These are phyloP conservation scores for Rhizopus sp. DNA, from an alignment of 371 early-diverging fungal species.

Conservation along the genomic window DNA sequence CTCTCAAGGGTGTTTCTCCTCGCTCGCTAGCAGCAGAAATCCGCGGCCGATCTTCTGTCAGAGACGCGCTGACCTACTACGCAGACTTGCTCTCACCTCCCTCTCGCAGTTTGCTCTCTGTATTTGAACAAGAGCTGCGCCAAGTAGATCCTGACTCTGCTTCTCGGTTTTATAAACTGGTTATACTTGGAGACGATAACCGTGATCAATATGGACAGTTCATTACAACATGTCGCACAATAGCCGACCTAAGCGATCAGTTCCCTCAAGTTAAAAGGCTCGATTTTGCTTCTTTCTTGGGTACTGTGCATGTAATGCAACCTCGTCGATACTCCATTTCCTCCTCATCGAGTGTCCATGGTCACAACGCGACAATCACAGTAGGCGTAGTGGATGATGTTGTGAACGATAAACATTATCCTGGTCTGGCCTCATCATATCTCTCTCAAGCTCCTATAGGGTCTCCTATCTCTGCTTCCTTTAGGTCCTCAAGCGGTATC, in stretches of 20 bases:
- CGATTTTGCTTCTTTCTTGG: conserved; percentile 47
- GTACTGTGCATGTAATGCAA: conserved; percentile 46
- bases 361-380: conserved; percentile 31
- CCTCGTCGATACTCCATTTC: conserved; percentile 63
- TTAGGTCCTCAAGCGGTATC: conserved; percentile 47
- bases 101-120: conserved; percentile 42
- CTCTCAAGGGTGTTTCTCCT: conserved; percentile 37
- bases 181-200: conserved; percentile 35
- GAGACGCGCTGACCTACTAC: conserved; percentile 51
- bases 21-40: conserved; percentile 53
- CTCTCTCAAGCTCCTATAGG: conserved; percentile 24
- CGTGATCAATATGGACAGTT: conserved; percentile 45
- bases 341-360: conserved; percentile 39
- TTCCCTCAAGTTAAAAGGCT: conserved; percentile 50
- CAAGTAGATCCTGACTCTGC: conserved; percentile 37
- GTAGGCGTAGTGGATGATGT: conserved; percentile 49
- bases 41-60: conserved; percentile 48
- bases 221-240: conserved; percentile 42
- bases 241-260: conserved; percentile 45
- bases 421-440: conserved; percentile 42
- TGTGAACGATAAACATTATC: conserved; percentile 38
- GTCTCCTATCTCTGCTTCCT: conserved; percentile 24
- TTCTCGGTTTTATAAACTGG: conserved; percentile 28
- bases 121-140: conserved; percentile 43
- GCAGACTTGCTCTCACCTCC: conserved; percentile 54